Percentiles rank a stretch among this genome's conserved stretches.
phyloP scores from a whole-genome alignment of 2,329 filamentous ascomycete species.

The Thielaviopsis musarum region DNA sequence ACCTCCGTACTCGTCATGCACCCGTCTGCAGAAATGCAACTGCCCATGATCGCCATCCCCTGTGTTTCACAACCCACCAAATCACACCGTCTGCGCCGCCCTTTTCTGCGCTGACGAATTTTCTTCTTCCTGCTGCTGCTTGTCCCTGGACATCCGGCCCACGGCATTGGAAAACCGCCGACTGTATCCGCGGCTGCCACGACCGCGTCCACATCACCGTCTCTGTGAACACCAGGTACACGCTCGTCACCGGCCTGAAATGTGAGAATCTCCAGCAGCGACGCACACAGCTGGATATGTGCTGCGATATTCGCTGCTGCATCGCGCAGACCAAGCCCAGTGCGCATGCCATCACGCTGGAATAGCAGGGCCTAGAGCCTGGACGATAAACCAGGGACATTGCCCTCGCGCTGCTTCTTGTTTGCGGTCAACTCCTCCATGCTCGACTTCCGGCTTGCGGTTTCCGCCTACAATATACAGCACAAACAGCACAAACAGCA shows the following conservation, averaged over 20 bases:
- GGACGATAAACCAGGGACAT: slow-evolving; percentile 32
- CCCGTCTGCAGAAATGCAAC: too few relatives aligned
- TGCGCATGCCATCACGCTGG: too few relatives aligned
- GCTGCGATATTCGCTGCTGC: too few relatives aligned
- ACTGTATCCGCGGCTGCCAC: neutral
- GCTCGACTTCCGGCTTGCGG: slow-evolving; percentile 43
- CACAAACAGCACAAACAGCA: slow-evolving; percentile 47
- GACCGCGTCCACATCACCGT: slow-evolving; percentile 21
- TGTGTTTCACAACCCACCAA: too few relatives aligned
- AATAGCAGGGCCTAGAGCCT: too few relatives aligned
- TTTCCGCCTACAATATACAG: slow-evolving; percentile 54
- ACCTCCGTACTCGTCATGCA: too few relatives aligned
- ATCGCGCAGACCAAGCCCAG: too few relatives aligned
- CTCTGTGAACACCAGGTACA: slow-evolving; percentile 33
- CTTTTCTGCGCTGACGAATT: too few relatives aligned
- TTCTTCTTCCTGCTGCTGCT: too few relatives aligned
- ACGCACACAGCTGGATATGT: slow-evolving; percentile 20
- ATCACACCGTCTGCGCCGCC: too few relatives aligned
- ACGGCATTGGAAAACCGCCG: neutral
- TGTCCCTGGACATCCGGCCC: too few relatives aligned
- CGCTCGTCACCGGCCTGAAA: slow-evolving; percentile 32
- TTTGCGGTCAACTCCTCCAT: slow-evolving; percentile 34
- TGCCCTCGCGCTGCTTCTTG: slow-evolving; percentile 21
- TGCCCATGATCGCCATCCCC: too few relatives aligned
- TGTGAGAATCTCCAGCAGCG: slow-evolving; percentile 27